Evolutionary conservation across 805 yeast species (phyloP).

Genomic region (Myxozyma lipomycoides): DNA sequence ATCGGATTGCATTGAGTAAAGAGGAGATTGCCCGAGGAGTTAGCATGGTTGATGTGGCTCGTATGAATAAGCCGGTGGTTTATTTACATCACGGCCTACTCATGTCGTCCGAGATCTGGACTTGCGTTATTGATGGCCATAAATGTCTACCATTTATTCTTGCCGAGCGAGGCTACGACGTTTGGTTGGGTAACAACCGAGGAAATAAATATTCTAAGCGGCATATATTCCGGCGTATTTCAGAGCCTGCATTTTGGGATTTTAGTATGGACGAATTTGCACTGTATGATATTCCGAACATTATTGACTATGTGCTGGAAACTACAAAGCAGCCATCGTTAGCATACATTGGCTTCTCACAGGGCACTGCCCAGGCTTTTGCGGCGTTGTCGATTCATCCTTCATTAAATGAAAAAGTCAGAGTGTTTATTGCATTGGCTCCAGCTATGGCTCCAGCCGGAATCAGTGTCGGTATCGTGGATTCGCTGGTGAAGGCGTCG

Average conservation of each 20-base stretch:
- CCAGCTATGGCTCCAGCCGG: conserved; percentile 95
- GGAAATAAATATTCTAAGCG: conserved; percentile 91
- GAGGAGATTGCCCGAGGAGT: conserved; percentile 7
- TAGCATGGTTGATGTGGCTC: not conserved
- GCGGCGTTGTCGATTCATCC: conserved; percentile 69
- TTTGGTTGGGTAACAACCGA: conserved; percentile 76
- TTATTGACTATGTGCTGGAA: conserved; percentile 66
- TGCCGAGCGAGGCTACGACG: conserved; percentile 83
- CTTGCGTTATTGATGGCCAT: conserved; percentile 46
- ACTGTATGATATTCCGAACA: conserved; percentile 79
- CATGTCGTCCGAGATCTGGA: conserved; percentile 85
- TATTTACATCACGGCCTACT: conserved; percentile 89
- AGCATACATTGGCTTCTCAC: conserved; percentile 83
- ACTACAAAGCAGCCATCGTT: conserved; percentile 46
- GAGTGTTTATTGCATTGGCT: conserved; percentile 72
- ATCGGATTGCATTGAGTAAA: conserved; percentile 38
- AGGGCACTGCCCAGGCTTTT: conserved; percentile 91
- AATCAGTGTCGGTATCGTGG: conserved; percentile 68
- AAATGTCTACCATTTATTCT: conserved; percentile 69
- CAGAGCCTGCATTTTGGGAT: conserved; percentile 68
- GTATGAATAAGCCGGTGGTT: conserved; percentile 45
- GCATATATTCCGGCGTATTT: conserved; percentile 50
- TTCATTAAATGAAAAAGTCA: conserved; percentile 52
- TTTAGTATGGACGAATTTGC: conserved; percentile 91
- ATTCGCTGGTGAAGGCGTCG: conserved; percentile 67